A percentile compares a stretch with the other conserved stretches of the same genome.
Evolutionary conservation across 2,329 filamentous ascomycete genomes (phyloP).

Genomic region (Thielaviopsis ethacetica): DNA sequence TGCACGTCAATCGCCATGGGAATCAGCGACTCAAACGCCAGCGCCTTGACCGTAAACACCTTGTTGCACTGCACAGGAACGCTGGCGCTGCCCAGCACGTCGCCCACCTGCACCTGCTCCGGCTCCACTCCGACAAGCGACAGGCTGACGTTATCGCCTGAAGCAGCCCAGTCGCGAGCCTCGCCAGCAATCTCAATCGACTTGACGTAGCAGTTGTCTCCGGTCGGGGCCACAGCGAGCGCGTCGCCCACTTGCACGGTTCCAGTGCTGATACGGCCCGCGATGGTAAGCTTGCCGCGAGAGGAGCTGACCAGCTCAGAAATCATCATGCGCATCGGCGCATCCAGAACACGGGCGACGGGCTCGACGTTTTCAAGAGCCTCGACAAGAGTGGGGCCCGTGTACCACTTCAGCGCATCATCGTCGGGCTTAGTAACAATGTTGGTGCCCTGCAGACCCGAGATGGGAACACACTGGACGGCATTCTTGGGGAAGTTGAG

Average conservation of each 20-base stretch:
- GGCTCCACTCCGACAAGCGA: constrained; percentile 74
- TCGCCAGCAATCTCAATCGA: constrained; percentile 62
- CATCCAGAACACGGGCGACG: constrained; percentile 47
- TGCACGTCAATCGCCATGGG: constrained; percentile 85
- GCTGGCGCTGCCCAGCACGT: constrained; percentile 62
- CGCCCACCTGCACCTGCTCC: constrained; percentile 64
- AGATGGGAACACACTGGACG: constrained; percentile 75
- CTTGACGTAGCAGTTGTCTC: constrained; percentile 67
- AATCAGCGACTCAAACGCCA: constrained; percentile 79
- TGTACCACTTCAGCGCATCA: constrained; percentile 56
- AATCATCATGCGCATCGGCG: constrained; percentile 73
- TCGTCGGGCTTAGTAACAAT: constrained; percentile 38
- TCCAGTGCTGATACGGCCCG: constrained; percentile 73
- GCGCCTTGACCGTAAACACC: constrained; percentile 63
- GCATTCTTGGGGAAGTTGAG: constrained; percentile 73
- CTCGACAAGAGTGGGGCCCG: constrained; percentile 60
- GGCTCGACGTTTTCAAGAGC: constrained; percentile 75
- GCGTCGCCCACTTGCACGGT: constrained; percentile 71
- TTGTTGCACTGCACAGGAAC: constrained; percentile 55
- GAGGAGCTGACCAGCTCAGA: constrained; percentile 72
- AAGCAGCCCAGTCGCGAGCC: constrained; percentile 72
- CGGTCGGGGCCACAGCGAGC: constrained; percentile 60
- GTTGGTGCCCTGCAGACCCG: constrained; percentile 78
- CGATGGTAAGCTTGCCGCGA: constrained; percentile 65
- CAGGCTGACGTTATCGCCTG: constrained; percentile 76